Percentiles rank a stretch among this genome's conserved stretches.
Conservation (phyloP, 192 early-diverging fungal genomes). For the Pilaira anomala region DNA sequence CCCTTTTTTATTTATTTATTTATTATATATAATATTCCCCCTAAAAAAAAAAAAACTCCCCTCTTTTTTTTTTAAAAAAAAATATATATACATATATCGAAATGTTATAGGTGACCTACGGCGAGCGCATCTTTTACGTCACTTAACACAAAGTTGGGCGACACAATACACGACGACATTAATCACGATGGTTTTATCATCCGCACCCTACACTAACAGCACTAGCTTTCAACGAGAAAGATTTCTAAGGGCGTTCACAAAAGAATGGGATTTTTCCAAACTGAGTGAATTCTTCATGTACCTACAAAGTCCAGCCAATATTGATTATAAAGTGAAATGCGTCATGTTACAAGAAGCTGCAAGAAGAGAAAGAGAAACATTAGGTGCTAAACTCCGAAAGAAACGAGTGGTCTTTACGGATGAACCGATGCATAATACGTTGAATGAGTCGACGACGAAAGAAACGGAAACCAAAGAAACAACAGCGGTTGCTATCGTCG, state of each 20-base stretch:
- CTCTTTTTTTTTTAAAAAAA: neutral
- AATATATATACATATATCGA: neutral
- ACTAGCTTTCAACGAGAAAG: constrained; percentile 27
- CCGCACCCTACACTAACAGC: constrained; percentile 30
- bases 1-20: neutral
- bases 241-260: constrained; percentile 54
- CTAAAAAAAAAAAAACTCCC: neutral
- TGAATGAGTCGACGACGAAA: neutral
- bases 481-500: neutral
- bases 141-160: constrained; percentile 51
- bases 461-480: neutral
- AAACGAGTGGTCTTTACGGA: neutral
- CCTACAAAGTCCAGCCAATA: constrained; percentile 48
- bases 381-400: constrained; percentile 28
- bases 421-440: neutral
- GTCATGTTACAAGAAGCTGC: constrained; percentile 43
- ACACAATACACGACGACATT: constrained; percentile 51
- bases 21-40: neutral
- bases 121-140: constrained; percentile 43
- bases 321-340: constrained; percentile 42
- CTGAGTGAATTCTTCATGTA: constrained; percentile 63
- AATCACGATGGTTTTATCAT: constrained; percentile 45
- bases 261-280: constrained; percentile 64
- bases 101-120: constrained; percentile 40
- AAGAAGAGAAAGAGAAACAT: constrained; percentile 27